Percentiles rank a stretch among this genome's conserved stretches.
Conservation (phyloP, 2,329 filamentous ascomycete genomes). For the Orbilia blumenaviensis region DNA sequence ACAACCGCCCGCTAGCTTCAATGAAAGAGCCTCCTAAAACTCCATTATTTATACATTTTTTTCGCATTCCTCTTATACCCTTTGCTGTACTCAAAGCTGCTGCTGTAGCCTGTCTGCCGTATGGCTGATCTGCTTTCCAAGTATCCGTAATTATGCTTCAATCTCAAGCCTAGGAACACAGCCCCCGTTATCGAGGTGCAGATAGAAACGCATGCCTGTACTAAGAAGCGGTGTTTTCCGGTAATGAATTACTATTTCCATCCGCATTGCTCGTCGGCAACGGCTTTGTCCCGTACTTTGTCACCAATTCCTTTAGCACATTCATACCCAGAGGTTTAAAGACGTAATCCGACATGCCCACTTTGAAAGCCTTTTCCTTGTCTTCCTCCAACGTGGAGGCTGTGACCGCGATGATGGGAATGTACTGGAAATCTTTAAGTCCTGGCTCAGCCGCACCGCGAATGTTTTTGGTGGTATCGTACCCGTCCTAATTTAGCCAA, state of each 20-base stretch:
- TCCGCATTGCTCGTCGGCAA: slow-evolving; percentile 5
- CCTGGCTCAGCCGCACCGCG: slow-evolving; percentile 53
- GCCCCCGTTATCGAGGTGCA: slow-evolving; percentile 14
- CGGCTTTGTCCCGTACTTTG: slow-evolving; percentile 35
- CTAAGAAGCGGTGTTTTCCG: slow-evolving; percentile 38
- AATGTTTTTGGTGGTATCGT: slow-evolving; percentile 56
- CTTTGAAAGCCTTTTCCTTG: slow-evolving; percentile 55
- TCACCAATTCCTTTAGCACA: slow-evolving; percentile 53
- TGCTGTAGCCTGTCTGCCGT: neutral
- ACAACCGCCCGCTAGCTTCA: neutral
- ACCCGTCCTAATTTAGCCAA: slow-evolving; percentile 49
- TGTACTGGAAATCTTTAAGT: slow-evolving; percentile 52
- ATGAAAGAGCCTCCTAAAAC: neutral
- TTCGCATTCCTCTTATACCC: neutral
- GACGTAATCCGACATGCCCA: slow-evolving; percentile 56
- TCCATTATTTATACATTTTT: slow-evolving; percentile 7
- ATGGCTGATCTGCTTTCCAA: neutral
- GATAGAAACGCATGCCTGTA: slow-evolving; percentile 40
- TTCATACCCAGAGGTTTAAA: slow-evolving; percentile 56
- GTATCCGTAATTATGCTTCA: neutral
- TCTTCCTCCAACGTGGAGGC: slow-evolving; percentile 55
- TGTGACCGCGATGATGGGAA: slow-evolving; percentile 57
- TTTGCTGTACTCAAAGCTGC: neutral
- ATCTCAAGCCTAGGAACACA: too few relatives aligned
- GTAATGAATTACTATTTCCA: neutral